phyloP scores from a whole-genome alignment of 495 filamentous ascomycete genomes.

The Hyaloscypha variabilis region DNA sequence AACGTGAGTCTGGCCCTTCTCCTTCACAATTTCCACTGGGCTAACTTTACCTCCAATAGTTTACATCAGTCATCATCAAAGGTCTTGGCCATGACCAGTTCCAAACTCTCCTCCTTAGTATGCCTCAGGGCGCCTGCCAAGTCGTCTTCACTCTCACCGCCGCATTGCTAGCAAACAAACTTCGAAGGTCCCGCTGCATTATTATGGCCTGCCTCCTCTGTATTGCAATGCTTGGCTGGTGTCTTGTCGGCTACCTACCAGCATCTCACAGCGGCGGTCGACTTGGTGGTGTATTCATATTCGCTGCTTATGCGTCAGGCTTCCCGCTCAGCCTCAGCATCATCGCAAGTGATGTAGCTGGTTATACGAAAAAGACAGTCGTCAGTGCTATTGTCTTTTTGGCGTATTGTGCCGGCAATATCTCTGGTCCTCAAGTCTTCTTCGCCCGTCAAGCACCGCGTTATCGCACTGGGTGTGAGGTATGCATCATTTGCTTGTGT shows the following conservation, averaged over 20 bases:
- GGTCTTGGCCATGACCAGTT: constrained; percentile 13
- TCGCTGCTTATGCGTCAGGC: constrained; percentile 11
- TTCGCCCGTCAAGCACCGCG: constrained; percentile 40
- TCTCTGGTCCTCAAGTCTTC: constrained; percentile 43
- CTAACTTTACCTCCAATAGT: constrained; percentile 12
- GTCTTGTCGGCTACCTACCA: constrained; percentile 66
- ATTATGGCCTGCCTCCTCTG: constrained; percentile 14
- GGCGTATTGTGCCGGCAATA: constrained; percentile 62
- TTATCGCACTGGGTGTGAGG: constrained; percentile 42
- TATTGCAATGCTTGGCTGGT: constrained; percentile 53
- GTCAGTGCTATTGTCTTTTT: constrained; percentile 61
- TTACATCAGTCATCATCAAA: constrained; percentile 20
- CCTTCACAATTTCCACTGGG: not conserved
- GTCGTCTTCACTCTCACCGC: constrained; percentile 7
- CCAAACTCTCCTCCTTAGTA: constrained; percentile 11
- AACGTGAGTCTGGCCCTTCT: constrained; percentile 30
- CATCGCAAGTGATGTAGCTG: constrained; percentile 60
- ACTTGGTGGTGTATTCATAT: constrained; percentile 8
- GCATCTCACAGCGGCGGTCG: constrained; percentile 40
- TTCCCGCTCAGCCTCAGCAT: constrained; percentile 15
- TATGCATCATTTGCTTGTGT: constrained; percentile 22
- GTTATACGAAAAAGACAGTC: constrained; percentile 74
- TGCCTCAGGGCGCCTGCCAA: constrained; percentile 23
- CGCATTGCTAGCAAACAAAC: constrained; percentile 15
- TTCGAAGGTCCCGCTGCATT: constrained; percentile 21